A percentile compares a stretch with the other conserved stretches of the same genome.
phyloP scores from a whole-genome alignment of 2,329 filamentous ascomycete genomes.

The Dothideomycetes sp. region DNA sequence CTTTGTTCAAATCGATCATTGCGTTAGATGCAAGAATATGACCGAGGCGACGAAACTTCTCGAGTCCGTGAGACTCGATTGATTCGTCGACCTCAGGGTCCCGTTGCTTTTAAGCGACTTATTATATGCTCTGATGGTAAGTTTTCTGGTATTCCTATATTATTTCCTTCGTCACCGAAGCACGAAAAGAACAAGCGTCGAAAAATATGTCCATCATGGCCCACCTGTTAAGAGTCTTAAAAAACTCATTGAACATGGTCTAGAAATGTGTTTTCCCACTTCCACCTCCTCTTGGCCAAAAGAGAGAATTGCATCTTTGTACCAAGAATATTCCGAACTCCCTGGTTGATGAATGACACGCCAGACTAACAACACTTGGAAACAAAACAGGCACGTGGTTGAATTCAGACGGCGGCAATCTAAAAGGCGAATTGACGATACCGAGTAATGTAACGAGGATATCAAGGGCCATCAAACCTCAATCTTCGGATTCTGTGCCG shows the following conservation, averaged over 20 bases:
- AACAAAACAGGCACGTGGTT: slow-evolving; percentile 40
- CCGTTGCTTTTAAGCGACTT: slow-evolving; percentile 18
- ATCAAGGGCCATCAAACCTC: slow-evolving; percentile 39
- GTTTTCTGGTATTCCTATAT: slow-evolving; percentile 11
- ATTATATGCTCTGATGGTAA: slow-evolving; percentile 37
- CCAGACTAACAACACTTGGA: background rate
- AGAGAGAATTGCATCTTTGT: too few species aligned
- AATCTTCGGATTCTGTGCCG: slow-evolving; percentile 39
- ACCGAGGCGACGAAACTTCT: background rate
- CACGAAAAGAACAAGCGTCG: background rate
- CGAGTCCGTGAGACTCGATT: slow-evolving; percentile 11
- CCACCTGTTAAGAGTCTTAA: too few species aligned
- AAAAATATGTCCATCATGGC: too few species aligned
- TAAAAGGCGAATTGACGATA: slow-evolving; percentile 35
- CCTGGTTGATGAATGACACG: too few species aligned
- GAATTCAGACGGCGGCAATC: slow-evolving; percentile 38
- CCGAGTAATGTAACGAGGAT: slow-evolving; percentile 44
- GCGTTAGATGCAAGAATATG: slow-evolving; percentile 10
- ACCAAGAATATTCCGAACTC: too few species aligned
- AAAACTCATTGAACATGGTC: too few species aligned
- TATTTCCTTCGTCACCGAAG: too few species aligned
- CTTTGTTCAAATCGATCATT: too few species aligned
- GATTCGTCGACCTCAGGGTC: slow-evolving; percentile 3
- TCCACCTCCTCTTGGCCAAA: too few species aligned
- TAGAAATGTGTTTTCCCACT: too few species aligned